Base-by-base conservation (phyloP, 176 grass and related monocot genomes). In the Elaeis guineensis region DNA sequence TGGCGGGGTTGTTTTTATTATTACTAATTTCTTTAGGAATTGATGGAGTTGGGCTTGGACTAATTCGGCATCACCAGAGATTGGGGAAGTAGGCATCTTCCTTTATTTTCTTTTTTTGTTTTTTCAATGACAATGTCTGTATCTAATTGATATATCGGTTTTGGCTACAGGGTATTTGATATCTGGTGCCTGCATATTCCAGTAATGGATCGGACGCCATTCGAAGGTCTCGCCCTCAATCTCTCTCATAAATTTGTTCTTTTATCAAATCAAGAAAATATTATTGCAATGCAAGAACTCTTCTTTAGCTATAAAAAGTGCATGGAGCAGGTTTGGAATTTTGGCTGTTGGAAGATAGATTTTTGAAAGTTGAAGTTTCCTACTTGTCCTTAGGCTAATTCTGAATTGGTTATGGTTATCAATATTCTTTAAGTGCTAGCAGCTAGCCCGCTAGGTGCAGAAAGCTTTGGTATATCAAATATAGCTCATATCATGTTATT, bases 141-240 rank as follows among this genome's bases (percentile, higher is more conserved):
- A 11, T 35, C 32, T 44, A 2, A 44, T 12, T 44, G 25, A 19
- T 54, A 7, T 14, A 15, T 54, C 25, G 30, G 22, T 54, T 20
- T 30, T 54, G 35, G 15, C 52, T 76, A 19, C 52, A 97, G 92
- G 67, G 88, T 97, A 75, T 97, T 97, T 51, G 80, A 91, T 24
- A 39, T 97, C 30, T 85, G 92, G 87, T 97, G 92, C 68, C 25
- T 97, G 81, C 92, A 97, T 32, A 82, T 91, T 88, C 92, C 92
- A 5, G 75, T 85, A 49, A 30, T 77, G 66, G 92, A 97, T 35
- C 69, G 87, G 0, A 97, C 75, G 17, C n/a, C 87, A 55, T 97
- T 97, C 7, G 62, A 85, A 85, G 81, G 92, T 97, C 50, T 1
- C 21, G 17, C 12, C 52, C 23, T 22, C 6, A 5, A 19, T 5